Evolutionary conservation across 176 grass and related monocot species (phyloP), one percentile per base, ranked within the genome.

Genomic region (Triticum dicoccoides): DNA sequence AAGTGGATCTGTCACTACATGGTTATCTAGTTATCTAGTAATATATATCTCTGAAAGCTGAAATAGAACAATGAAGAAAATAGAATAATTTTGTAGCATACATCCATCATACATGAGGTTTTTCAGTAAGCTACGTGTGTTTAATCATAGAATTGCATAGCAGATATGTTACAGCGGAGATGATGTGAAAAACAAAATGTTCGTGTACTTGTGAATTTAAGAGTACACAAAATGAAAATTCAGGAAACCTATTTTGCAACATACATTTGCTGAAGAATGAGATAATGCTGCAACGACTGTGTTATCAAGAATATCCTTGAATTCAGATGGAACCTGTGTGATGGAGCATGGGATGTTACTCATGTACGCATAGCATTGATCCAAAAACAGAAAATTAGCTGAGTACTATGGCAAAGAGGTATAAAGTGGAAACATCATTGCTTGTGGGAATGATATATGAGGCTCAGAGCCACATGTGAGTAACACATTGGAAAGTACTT

Each of bases 251-350:
- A 67, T 78, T 44, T 52, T 30, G 63, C 12, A 62, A 80, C 75
- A 84, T 95, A 98, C 97, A 82, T 98, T 92, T 65, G 91, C 88
- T 86, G 97, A 98, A 87, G 93, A 96, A 92, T 98, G 92, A 54
- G 94, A 94, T 81, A 98, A 77, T 82, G 90, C 89, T 82, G 92
- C 86, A 61, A 98, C 92, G 71, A 96, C 92, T 88, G 97, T 96
- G 80, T 96, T 92, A 91, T 98, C 97, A 78, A 98, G 97, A 71
- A 98, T 67, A 84, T 96, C 88, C 88, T 96, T 98, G 82, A 98
- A 98, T 88, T 98, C 92, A 85, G 71, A 56, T 69, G 97, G 92
- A 85, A 98, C 97, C 96, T 98, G 86, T 73, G 89, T 24, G 18
- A 89, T 38, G 62, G 30, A 12, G 86, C 52, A 86, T 79, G 20